Percentiles rank a stretch among this genome's conserved stretches.
Evolutionary conservation across 768 basidiomycete genomes (phyloP).

Genomic region (Kwoniella heveanensis): DNA sequence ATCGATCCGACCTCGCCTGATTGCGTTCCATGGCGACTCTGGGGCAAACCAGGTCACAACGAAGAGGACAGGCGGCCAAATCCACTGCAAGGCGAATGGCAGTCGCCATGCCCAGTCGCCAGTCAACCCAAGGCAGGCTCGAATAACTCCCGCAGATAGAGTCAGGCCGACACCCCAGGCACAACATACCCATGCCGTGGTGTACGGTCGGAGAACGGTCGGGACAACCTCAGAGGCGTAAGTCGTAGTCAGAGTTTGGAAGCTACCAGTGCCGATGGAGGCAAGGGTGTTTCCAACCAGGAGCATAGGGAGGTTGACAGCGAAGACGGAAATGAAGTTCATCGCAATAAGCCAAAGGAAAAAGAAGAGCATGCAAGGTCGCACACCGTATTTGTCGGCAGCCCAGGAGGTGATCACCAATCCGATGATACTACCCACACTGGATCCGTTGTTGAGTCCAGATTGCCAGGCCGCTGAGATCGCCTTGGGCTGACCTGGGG

Average conservation of each 20-base stretch:
- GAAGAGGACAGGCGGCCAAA: conserved; percentile 44
- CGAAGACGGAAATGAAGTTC: conserved; percentile 33
- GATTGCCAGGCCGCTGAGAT: conserved; percentile 55
- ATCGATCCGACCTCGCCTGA: conserved; percentile 40
- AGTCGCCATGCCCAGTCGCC: conserved; percentile 24
- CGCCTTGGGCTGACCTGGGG: conserved; percentile 12
- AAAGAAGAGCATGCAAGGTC: conserved; percentile 33
- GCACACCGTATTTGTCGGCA: conserved; percentile 37
- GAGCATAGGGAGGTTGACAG: conserved; percentile 29
- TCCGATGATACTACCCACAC: conserved; percentile 50
- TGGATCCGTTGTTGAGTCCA: conserved; percentile 46
- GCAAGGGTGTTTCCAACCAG: conserved; percentile 30
- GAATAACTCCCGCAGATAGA: conserved; percentile 38
- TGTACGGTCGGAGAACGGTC: conserved; percentile 40
- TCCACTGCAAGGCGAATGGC: conserved; percentile 40
- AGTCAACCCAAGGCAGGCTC: conserved; percentile 19
- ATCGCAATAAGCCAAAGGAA: conserved; percentile 35
- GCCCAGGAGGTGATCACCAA: conserved; percentile 26
- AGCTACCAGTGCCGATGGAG: conserved; percentile 48
- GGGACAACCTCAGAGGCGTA: conserved; percentile 50
- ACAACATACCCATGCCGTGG: conserved; percentile 43
- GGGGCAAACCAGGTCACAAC: conserved; percentile 41
- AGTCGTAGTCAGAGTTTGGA: conserved; percentile 45
- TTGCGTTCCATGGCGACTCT: conserved; percentile 47
- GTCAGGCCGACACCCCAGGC: conserved; percentile 46